Percentiles rank a stretch among this genome's conserved stretches.
phyloP scores from a whole-genome alignment of 371 early-diverging fungal genomes.

The Entomophthora muscae region DNA sequence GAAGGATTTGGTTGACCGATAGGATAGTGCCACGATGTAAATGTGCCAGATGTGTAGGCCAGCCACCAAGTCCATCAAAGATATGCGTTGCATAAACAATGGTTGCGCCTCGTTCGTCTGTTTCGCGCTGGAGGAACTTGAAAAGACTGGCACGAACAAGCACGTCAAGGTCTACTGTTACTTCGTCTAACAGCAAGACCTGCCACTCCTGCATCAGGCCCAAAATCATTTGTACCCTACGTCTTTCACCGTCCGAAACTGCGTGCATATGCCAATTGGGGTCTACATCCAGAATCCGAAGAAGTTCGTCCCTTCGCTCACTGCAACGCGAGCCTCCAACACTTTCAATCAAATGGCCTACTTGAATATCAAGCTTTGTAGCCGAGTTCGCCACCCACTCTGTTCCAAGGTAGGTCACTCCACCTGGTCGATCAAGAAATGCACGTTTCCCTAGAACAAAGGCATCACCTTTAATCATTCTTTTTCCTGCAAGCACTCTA shows the following conservation, averaged over 20 bases:
- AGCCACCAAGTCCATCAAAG: conserved; percentile 36
- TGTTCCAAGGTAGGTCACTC: conserved; percentile 60
- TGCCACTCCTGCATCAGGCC: conserved; percentile 56
- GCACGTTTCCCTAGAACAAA: conserved; percentile 38
- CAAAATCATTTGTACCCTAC: conserved; percentile 55
- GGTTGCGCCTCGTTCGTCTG: conserved; percentile 38
- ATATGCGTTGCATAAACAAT: conserved; percentile 58
- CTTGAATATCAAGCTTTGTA: conserved; percentile 38
- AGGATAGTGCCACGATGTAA: conserved; percentile 36
- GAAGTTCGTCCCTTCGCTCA: conserved; percentile 33
- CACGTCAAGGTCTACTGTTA: conserved; percentile 68
- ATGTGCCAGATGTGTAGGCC: conserved; percentile 62
- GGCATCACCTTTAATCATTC: conserved; percentile 33
- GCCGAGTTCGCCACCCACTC: conserved; percentile 53
- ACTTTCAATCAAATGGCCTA: conserved; percentile 42
- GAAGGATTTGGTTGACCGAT: conserved; percentile 16
- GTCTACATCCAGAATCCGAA: conserved; percentile 51
- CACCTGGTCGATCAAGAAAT: conserved; percentile 37
- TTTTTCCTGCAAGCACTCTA: conserved; percentile 32
- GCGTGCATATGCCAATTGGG: conserved; percentile 52
- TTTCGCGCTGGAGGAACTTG: conserved; percentile 37
- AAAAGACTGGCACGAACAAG: conserved; percentile 49
- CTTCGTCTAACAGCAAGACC: conserved; percentile 57
- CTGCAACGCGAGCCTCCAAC: conserved; percentile 43
- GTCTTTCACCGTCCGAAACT: conserved; percentile 47